Conservation (phyloP, 306 rosid genomes). For the Trifolium pratense region DNA sequence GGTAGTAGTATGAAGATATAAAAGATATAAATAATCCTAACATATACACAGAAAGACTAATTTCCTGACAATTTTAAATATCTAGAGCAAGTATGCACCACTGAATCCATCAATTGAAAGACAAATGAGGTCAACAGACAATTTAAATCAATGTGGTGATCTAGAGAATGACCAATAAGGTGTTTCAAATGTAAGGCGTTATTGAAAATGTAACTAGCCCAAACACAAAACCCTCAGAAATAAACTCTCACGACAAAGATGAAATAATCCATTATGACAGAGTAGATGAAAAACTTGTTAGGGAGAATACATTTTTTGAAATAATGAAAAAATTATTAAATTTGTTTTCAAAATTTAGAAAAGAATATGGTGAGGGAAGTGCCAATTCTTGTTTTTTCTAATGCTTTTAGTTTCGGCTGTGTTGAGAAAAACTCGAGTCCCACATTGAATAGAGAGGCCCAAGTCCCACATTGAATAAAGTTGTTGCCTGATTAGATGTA, state of each 20-base stretch:
- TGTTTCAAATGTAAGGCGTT: neutral
- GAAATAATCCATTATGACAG: neutral
- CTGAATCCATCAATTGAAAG: conserved; percentile 7
- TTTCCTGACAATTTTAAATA: neutral
- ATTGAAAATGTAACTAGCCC: neutral
- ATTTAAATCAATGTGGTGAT: neutral
- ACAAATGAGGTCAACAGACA: neutral
- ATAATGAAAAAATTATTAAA: neutral
- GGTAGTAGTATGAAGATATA: neutral
- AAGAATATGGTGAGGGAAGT: neutral
- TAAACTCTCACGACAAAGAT: neutral
- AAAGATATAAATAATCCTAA: conserved; percentile 1
- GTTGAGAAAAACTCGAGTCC: no score
- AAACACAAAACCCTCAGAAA: neutral
- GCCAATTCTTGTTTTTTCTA: neutral
- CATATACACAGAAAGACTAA: neutral
- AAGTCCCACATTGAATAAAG: no score
- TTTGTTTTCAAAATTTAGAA: neutral
- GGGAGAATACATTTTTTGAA: neutral
- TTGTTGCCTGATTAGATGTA: no score
- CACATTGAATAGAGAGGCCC: no score
- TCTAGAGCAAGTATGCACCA: neutral
- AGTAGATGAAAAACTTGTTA: no score
- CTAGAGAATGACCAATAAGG: neutral
- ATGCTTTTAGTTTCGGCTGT: neutral